These are phyloP conservation scores for Scheffersomyces segobiensis DNA, from an alignment of 1,139 yeast genomes.

Conservation along the genomic window DNA sequence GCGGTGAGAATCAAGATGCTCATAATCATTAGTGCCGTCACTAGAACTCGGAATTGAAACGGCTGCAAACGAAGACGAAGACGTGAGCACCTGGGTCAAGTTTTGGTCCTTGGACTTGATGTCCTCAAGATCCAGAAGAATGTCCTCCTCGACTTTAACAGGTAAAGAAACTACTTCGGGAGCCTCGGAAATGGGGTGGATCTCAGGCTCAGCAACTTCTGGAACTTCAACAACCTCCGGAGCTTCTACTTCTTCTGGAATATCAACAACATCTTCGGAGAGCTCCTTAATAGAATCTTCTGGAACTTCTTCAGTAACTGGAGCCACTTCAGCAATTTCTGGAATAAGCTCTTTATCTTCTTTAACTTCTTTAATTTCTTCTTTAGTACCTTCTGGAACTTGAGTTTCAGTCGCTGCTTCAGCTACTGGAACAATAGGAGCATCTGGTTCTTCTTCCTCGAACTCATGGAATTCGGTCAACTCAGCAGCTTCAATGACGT, in stretches of 20 bases:
- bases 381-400: neutral
- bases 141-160: constrained; percentile 1
- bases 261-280: constrained; percentile 2
- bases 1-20: constrained; percentile 13
- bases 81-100: constrained; percentile 30
- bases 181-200: neutral
- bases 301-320: neutral
- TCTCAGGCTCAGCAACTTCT: neutral
- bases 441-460: neutral
- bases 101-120: constrained; percentile 6
- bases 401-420: constrained; percentile 2
- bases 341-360: neutral
- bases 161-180: neutral
- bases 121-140: constrained; percentile 4
- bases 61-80: constrained; percentile 44
- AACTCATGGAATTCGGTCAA: constrained; percentile 12
- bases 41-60: constrained; percentile 31
- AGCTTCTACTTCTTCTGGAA: constrained; percentile 1
- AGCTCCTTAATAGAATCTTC: neutral
- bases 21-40: constrained; percentile 18
- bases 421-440: neutral
- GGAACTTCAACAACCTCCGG: constrained; percentile 1
- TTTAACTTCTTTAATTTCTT: constrained; percentile 2
- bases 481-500: constrained; percentile 30
- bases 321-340: neutral